Base-by-base conservation (phyloP, 768 basidiomycete species). In the Suillus tomentosus region DNA sequence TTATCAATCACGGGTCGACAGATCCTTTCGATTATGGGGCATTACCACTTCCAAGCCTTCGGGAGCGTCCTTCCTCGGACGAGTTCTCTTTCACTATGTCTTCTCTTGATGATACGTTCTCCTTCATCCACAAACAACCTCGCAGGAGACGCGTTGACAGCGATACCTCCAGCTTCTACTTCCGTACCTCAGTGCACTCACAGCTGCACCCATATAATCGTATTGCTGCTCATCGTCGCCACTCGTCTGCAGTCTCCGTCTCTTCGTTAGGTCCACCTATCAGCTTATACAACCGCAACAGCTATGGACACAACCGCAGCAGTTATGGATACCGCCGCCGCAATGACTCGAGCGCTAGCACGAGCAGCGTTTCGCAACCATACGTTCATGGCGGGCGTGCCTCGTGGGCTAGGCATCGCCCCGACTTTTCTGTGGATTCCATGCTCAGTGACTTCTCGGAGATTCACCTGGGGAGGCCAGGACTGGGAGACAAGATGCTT, bases 401-500 rank as follows among this genome's bases (percentile, higher is more conserved):
- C 3, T 80, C 85, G 0, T 89, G 89, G 88, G 79, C 82, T 5
- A 81, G 80, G 37, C 87, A 89, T 65, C 80, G 79, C 4, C 81
- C 81, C 17, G 84, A 89, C 34, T 68, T 73, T 40, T 91, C 90
- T 0, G 71, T 82, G 1, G 91, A 93, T 66, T 93, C 91, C 0
- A 73, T 85, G 39, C 74, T 81, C 70, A 92, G 89, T 67, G 87
- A 90, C 54, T 84, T 83, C 66, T 87, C 89, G 11, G 80, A 76
- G 3, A 74, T 79, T 67, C 78, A 82, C n/a, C 74, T 90, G 0
- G 86, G 82, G 2, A 83, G 92, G 11, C 92, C 92, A 2, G 90
- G 87, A 3, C 72, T 94, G 4, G 92, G 92, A 1, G 92, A 94
- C 74, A 94, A 93, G 82, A 94, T 94, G 92, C 90, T 94, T 66